Base-by-base conservation (phyloP, 306 rosid species). In the Prosopis cineraria region DNA sequence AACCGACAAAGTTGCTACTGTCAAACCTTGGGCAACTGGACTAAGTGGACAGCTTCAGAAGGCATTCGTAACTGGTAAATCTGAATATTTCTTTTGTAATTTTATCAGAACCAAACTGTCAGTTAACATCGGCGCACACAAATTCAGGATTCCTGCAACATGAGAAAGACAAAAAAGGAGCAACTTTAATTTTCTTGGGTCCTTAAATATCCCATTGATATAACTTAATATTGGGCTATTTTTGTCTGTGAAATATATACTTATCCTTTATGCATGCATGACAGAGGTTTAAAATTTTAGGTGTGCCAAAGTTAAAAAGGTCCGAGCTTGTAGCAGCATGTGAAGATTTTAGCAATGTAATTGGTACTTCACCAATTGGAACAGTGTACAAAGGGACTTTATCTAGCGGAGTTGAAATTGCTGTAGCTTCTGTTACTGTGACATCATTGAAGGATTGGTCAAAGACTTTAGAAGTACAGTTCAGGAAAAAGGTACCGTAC, bases 11-110 rank as follows among this genome's bases (percentile, higher is more conserved):
- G 96, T 90, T 20, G 81, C 93, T n/a, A 75, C 93, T 7, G 98
- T 93, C 66, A 91, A 83, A 80, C 99, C 99, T 70, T 93, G 99
- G 98, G 93, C 90, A 20, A 89, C 97, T 3, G 99, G 99, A 80
- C 82, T 95, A 83, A 95, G 98, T 4, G 98, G 98, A 81, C 99
- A 95, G 88, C 99, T 95, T 85, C 98, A 93, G 83, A 95, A 95
- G 79, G 99, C 96, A 76, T 90, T 95, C 52, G 86, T 95, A 53
- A 91, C 97, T 16, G 99, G 99, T 95, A 88, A 62, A 34, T 72
- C 71, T 40, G 22, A 58, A 24, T 41, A 52, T 36, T 75, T 65
- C 6, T 81, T 40, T 27, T 74, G 24, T 48, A 66, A 81, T 59
- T 40, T 72, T n/a, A 19, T 69, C 47, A 74, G 37, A 24, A 9